A percentile compares a stretch with the other conserved stretches of the same genome.
These are phyloP conservation scores for Candida corydali DNA, from an alignment of 805 yeast genomes.

Conservation along the genomic window DNA sequence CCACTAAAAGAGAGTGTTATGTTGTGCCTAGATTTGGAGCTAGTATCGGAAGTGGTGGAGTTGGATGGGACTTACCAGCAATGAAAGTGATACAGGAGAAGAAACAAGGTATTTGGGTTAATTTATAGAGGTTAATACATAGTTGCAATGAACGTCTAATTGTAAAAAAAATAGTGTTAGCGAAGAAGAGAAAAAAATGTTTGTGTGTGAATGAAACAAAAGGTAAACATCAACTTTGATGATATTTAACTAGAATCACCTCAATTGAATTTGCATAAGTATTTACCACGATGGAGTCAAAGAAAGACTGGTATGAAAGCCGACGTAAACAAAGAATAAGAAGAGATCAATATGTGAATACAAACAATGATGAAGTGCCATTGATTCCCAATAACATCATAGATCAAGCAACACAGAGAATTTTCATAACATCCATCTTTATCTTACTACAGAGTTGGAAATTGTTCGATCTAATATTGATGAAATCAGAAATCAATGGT, in stretches of 20 bases:
- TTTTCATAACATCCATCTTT: constrained; percentile 62
- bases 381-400: constrained; percentile 62
- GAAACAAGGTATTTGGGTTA: constrained; percentile 63
- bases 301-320: neutral
- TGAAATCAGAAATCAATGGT: constrained; percentile 43
- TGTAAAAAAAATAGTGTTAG: too few species aligned
- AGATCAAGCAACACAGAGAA: constrained; percentile 75
- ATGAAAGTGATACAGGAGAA: constrained; percentile 72
- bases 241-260: too few species aligned
- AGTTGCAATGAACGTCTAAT: too few species aligned
- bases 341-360: neutral
- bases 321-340: constrained; percentile 2
- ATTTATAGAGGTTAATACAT: neutral
- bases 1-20: constrained; percentile 77
- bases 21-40: constrained; percentile 92
- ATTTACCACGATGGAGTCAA: neutral
- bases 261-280: too few species aligned
- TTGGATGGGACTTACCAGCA: constrained; percentile 88
- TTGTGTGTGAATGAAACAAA: neutral
- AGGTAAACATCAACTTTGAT: constrained; percentile 2
- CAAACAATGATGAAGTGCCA: constrained; percentile 10
- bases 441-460: constrained; percentile 83
- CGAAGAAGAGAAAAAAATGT: too few species aligned
- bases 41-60: constrained; percentile 72
- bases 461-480: constrained; percentile 60